Conservation (phyloP, 345 rosid species). For the Passiflora organensis region DNA sequence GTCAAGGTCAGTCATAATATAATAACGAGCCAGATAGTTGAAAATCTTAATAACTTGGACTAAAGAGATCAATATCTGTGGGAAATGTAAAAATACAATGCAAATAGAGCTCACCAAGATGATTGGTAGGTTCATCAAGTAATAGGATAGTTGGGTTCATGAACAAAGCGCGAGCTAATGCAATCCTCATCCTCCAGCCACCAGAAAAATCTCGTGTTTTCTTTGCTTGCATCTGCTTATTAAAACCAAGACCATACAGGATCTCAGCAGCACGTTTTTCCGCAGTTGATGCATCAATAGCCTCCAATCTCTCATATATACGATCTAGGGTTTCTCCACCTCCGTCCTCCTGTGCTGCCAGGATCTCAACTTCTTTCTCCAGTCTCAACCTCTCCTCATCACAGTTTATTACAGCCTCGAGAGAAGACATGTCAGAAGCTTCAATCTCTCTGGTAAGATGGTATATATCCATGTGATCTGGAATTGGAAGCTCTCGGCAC, state of each 20-base stretch:
- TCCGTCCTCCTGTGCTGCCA: constrained; percentile 87
- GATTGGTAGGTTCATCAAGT: constrained; percentile 97
- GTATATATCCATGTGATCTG: constrained; percentile 92
- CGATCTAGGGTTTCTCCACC: constrained; percentile 93
- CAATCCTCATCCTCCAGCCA: constrained; percentile 99
- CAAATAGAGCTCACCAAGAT: constrained; percentile 54
- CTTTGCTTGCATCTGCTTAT: constrained; percentile 88
- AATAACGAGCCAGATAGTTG: not conserved
- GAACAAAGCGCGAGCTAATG: constrained; percentile 88
- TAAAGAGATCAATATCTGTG: too few relatives aligned
- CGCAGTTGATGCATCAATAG: constrained; percentile 91
- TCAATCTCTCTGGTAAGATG: constrained; percentile 87
- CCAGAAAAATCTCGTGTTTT: constrained; percentile 93
- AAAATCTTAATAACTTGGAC: too few relatives aligned
- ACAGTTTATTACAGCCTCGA: constrained; percentile 83
- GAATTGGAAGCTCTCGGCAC: constrained; percentile 83
- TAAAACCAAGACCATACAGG: constrained; percentile 88
- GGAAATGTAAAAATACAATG: too few relatives aligned
- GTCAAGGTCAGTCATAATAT: too few relatives aligned
- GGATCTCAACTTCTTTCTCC: constrained; percentile 87
- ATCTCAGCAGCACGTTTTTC: constrained; percentile 99
- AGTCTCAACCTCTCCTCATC: constrained; percentile 88
- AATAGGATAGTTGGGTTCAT: constrained; percentile 89
- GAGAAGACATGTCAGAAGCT: constrained; percentile 92
- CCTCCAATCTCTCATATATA: constrained; percentile 85